These are phyloP conservation scores for Lachnellula hyalina DNA, from an alignment of 2,329 filamentous ascomycete species.

Conservation along the genomic window DNA sequence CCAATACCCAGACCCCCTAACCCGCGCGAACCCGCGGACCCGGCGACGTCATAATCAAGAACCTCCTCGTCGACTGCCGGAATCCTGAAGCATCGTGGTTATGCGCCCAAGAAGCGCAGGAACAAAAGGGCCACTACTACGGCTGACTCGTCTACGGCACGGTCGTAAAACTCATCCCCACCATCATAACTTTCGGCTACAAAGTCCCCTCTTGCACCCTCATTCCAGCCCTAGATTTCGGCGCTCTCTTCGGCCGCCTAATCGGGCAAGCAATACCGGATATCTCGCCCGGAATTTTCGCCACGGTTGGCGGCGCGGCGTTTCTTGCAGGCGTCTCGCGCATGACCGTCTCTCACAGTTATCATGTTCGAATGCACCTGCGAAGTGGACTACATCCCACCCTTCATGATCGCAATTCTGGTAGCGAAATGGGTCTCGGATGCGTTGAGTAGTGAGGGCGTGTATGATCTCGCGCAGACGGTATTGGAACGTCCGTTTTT, in stretches of 20 bases:
- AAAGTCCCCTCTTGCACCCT: conserved; percentile 58
- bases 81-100: conserved; percentile 39
- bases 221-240: conserved; percentile 53
- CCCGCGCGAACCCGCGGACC: conserved; percentile 48
- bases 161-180: conserved; percentile 49
- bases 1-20: conserved; percentile 52
- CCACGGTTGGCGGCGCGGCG: conserved; percentile 54
- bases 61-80: conserved; percentile 50
- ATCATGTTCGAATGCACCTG: conserved; percentile 60
- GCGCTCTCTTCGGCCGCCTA: conserved; percentile 52
- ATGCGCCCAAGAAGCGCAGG: conserved; percentile 42
- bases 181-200: conserved; percentile 53
- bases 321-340: conserved; percentile 54
- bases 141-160: conserved; percentile 48
- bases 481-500: conserved; percentile 55
- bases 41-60: conserved; percentile 51
- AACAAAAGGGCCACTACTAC: conserved; percentile 40
- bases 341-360: conserved; percentile 54
- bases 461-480: conserved; percentile 56
- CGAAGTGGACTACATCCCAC: conserved; percentile 51
- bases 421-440: conserved; percentile 56
- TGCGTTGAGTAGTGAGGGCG: conserved; percentile 44
- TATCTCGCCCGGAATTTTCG: conserved; percentile 54
- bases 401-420: conserved; percentile 55
- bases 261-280: conserved; percentile 36